A percentile compares a stretch with the other conserved stretches of the same genome.
Evolutionary conservation across 2,329 filamentous ascomycete genomes (phyloP).

Genomic region (Xylariaceae sp.): DNA sequence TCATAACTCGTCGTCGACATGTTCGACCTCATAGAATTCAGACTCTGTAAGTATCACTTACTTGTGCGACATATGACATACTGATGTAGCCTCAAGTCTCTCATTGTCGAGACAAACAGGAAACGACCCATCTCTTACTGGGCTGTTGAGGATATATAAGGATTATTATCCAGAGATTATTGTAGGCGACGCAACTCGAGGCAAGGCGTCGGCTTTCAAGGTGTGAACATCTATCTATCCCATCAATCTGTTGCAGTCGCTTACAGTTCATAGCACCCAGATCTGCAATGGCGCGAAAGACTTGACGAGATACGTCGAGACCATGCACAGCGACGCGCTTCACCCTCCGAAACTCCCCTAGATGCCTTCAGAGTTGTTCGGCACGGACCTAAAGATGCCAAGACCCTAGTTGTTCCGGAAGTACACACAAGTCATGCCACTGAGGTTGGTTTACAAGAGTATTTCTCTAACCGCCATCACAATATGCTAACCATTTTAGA

Average conservation of each 20-base stretch:
- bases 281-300: conserved; percentile 67
- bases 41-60: conserved; percentile 50
- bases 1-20: conserved; percentile 77
- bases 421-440: conserved; percentile 72
- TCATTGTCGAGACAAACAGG: conserved; percentile 57
- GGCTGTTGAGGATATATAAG: conserved; percentile 77
- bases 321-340: conserved; percentile 46
- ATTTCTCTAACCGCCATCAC: conserved; percentile 7
- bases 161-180: conserved; percentile 90
- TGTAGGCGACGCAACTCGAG: conserved; percentile 62
- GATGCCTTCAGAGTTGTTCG: conserved; percentile 63
- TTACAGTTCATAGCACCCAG: conserved; percentile 56
- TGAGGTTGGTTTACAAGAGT: conserved; percentile 46
- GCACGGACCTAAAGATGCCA: conserved; percentile 44
- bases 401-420: conserved; percentile 54
- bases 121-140: conserved; percentile 70
- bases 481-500: conserved; percentile 37
- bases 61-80: neutral
- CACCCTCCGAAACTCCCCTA: conserved; percentile 36
- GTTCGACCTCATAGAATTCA: conserved; percentile 83
- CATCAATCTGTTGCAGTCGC: conserved; percentile 22
- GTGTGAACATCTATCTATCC: conserved; percentile 35
- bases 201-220: conserved; percentile 60
- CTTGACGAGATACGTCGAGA: conserved; percentile 63
- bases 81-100: conserved; percentile 39